Base-by-base conservation (phyloP, 2,329 filamentous ascomycete genomes). In the Dactylellina leptospora region DNA sequence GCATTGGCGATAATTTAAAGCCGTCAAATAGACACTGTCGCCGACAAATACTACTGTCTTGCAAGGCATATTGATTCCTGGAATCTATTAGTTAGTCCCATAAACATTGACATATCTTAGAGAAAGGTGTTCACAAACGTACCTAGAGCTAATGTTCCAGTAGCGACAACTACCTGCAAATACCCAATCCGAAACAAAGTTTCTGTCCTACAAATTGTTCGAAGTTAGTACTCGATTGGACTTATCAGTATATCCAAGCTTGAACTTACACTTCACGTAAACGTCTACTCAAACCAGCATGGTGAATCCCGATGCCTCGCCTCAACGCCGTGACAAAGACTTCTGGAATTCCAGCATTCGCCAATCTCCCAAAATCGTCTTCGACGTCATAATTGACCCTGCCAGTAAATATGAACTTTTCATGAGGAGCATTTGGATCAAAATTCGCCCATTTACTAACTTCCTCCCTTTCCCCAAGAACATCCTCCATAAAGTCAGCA, bases 41-140 rank as follows among this genome's bases (percentile, higher is more conserved):
- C 89, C 89, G 13, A 83, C 84, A 78, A 93, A 93, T 0, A 92
- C 86, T 0, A 92, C 89, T 0, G 90, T 93, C 78, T 90, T 91
- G 78, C 90, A 93, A 8, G 90, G 90, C 88, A 91, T 91, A 76
- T 91, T 93, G 81, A 93, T 89, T n/a, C n/a, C n/a, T n/a, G n/a
- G n/a, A n/a, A n/a, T n/a, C n/a, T n/a, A n/a, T n/a, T n/a, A 81
- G 90, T 90, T 3, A 40, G 93, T 81, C 4, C n/a, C n/a, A n/a
- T n/a, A n/a, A n/a, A n/a, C n/a, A n/a, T n/a, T n/a, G n/a, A n/a
- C n/a, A n/a, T n/a, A n/a, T n/a, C n/a, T n/a, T n/a, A n/a, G n/a
- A n/a, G n/a, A n/a, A n/a, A n/a, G n/a, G n/a, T n/a, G n/a, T n/a
- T n/a, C n/a, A n/a, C n/a, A n/a, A n/a, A n/a, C n/a, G n/a, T n/a